Base-by-base conservation (phyloP, 139 green algal genomes). In the Chlamydomonas schloesseri region DNA sequence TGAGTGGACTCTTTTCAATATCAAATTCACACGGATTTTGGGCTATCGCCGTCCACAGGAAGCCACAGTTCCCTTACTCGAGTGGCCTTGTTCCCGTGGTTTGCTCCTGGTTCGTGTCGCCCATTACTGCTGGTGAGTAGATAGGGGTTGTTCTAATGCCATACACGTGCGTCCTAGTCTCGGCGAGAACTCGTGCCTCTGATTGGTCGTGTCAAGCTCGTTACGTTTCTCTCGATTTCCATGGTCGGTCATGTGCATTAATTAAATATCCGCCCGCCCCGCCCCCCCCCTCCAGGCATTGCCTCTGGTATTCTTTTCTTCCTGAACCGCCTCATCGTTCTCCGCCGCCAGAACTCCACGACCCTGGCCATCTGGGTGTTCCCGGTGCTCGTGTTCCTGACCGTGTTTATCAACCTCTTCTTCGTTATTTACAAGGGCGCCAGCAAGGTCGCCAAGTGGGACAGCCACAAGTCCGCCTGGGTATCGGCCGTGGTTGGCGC, bases 391-490 rank as follows among this genome's bases (percentile, higher is more conserved):
- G 53, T 93, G 20, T 62, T 62, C 55, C 18, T 62, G 20, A 62
- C 55, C 55, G 18, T 62, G 9, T 62, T 62, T 11, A 24, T 62
- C 55, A 62, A 62, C 42, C 26, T 84, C 8, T 93, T 94, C 87
- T 91, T 93, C 69, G 89, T 94, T 20, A 81, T 94, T 14, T 87
- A 88, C 84, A 94, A 90, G 78, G 91, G 91, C 57, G 74, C 82
- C 31, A 82, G 75, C 69, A 76, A 75, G 34, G 72, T 76, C n/a
- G 68, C 65, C 15, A 46, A 82, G 23, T 88, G 82, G 82, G 11
- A 57, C 8, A 53, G 18, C 29, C 34, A 74, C 80, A 79, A 84
- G 70, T 82, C 82, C 11, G 87, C 87, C 20, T 91, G 87, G 87
- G 80, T 88, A 14, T n/a, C 82, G 55, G 87, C 58, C 14, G 58